These are phyloP conservation scores for Corchorus capsularis DNA, from an alignment of 345 rosid species.

Conservation along the genomic window DNA sequence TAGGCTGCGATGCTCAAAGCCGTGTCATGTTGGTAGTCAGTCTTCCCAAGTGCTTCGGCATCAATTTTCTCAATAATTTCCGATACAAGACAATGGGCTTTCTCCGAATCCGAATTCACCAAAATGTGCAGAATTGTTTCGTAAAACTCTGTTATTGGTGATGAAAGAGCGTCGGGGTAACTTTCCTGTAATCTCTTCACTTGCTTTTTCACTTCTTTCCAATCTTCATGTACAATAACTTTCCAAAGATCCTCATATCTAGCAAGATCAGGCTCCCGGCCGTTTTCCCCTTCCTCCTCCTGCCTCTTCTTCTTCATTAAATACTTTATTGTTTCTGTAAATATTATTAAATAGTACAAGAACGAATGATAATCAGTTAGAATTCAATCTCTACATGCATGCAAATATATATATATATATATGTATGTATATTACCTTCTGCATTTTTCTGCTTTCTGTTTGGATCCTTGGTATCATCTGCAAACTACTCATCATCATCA, in stretches of 20 bases:
- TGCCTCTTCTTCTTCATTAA: neutral
- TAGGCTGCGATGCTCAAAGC: constrained; percentile 36
- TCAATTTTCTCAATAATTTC: neutral
- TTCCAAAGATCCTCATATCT: neutral
- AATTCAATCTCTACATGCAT: too few relatives aligned
- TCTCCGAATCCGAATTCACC: neutral
- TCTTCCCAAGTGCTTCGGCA: neutral
- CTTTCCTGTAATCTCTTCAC: neutral
- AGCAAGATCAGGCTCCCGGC: neutral
- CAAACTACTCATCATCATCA: too few relatives aligned
- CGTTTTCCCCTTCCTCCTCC: neutral
- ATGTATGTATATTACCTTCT: too few relatives aligned
- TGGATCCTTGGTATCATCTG: too few relatives aligned
- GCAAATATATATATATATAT: too few relatives aligned
- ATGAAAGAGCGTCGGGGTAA: neutral
- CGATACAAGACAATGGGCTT: neutral
- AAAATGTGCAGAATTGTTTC: neutral
- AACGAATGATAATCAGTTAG: too few relatives aligned
- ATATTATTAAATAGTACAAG: neutral
- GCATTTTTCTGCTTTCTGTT: too few relatives aligned
- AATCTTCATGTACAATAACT: neutral
- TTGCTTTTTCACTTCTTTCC: neutral
- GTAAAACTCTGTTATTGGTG: neutral
- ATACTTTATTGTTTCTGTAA: neutral
- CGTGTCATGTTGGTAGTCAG: constrained; percentile 17